phyloP scores from a whole-genome alignment of 2,329 filamentous ascomycete species.

The Hansfordia pulvinata region DNA sequence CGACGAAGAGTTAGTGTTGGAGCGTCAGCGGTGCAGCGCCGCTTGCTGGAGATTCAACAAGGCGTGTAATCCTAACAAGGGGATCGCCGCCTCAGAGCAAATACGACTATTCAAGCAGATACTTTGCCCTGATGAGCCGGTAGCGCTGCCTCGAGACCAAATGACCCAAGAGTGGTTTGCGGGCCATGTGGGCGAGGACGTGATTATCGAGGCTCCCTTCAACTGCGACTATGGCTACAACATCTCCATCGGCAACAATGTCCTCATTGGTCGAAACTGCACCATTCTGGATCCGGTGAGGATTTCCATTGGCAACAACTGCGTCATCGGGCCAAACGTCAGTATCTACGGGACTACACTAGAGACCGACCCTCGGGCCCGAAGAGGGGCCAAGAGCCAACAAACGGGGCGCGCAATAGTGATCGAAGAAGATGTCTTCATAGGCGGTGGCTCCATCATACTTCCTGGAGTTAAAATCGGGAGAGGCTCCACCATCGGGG shows the following conservation, averaged over 20 bases:
- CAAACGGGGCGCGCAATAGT: constrained; percentile 58
- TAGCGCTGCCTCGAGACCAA: constrained; percentile 41
- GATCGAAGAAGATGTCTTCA: constrained; percentile 78
- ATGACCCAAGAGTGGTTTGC: constrained; percentile 35
- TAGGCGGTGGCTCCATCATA: constrained; percentile 65
- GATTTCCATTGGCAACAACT: constrained; percentile 68
- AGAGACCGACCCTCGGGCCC: constrained; percentile 57
- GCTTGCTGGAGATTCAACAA: constrained; percentile 83
- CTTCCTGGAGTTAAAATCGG: constrained; percentile 72
- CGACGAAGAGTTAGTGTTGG: constrained; percentile 62
- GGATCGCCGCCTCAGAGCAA: constrained; percentile 55
- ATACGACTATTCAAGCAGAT: constrained; percentile 60
- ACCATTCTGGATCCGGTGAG: constrained; percentile 76
- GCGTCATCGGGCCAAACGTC: constrained; percentile 70
- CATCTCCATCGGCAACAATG: constrained; percentile 73
- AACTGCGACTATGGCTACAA: constrained; percentile 95
- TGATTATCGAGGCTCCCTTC: constrained; percentile 77
- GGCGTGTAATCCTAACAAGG: constrained; percentile 59
- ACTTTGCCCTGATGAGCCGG: constrained; percentile 44
- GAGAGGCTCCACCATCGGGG: constrained; percentile 65
- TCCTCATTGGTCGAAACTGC: constrained; percentile 72
- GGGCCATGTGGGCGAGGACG: constrained; percentile 58
- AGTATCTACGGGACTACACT: constrained; percentile 69
- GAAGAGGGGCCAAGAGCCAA: constrained; percentile 60
- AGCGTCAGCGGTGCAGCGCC: constrained; percentile 72